These are phyloP conservation scores for Tardiomyces depauwii DNA, from an alignment of 1,139 yeast species.

Conservation along the genomic window DNA sequence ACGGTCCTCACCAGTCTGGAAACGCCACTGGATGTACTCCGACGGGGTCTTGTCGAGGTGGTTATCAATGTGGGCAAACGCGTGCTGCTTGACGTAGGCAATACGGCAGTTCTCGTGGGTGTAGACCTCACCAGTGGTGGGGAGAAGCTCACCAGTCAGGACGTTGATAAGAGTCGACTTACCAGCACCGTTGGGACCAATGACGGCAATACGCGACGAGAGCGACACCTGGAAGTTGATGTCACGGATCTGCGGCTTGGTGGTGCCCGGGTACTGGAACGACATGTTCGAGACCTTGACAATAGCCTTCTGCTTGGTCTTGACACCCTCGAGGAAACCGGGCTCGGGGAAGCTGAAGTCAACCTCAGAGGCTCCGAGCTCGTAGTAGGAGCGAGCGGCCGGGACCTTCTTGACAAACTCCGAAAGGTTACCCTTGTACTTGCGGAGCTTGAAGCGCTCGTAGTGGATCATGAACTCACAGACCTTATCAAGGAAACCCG, in stretches of 20 bases:
- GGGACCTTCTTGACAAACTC: constrained; percentile 78
- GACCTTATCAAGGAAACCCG: constrained; percentile 97
- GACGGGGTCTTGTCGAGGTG: constrained; percentile 99
- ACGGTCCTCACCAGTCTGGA: constrained; percentile 99
- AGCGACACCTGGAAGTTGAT: constrained; percentile 97
- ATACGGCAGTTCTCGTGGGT: constrained; percentile 99
- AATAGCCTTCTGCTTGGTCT: constrained; percentile 89
- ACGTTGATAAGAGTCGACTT: constrained; percentile 97
- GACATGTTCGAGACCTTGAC: constrained; percentile 84
- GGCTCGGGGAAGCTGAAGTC: constrained; percentile 99
- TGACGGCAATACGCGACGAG: constrained; percentile 98
- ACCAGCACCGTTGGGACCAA: constrained; percentile 99
- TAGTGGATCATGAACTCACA: constrained; percentile 98
- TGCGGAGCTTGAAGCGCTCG: constrained; percentile 99
- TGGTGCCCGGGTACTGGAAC: constrained; percentile 81
- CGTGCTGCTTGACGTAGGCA: constrained; percentile 99
- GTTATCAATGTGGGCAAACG: constrained; percentile 97
- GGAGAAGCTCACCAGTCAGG: constrained; percentile 97
- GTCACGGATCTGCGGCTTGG: constrained; percentile 77
- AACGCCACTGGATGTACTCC: constrained; percentile 99
- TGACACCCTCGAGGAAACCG: constrained; percentile 91
- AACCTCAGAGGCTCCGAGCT: constrained; percentile 85
- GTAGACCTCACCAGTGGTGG: constrained; percentile 97
- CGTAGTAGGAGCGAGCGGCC: constrained; percentile 92
- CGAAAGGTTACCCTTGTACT: constrained; percentile 91